phyloP scores from a whole-genome alignment of 495 filamentous ascomycete species.

The Penicillium longicatenatum region DNA sequence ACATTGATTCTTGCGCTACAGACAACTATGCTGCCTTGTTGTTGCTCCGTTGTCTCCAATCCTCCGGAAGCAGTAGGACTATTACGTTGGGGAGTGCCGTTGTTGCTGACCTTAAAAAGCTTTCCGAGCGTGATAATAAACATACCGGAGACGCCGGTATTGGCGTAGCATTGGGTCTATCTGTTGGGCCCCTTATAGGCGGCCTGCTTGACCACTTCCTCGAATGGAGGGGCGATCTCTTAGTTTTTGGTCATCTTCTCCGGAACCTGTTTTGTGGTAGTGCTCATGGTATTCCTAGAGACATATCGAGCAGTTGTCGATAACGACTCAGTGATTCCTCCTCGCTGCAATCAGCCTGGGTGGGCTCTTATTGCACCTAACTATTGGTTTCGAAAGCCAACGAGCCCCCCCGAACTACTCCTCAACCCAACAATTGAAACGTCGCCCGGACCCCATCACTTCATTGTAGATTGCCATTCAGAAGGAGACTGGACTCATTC shows the following conservation, averaged over 20 bases:
- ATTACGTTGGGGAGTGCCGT: conserved; percentile 42
- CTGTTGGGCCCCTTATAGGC: conserved; percentile 64
- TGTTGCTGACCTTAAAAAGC: conserved; percentile 44
- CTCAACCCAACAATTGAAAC: conserved; percentile 17
- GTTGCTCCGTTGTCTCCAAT: conserved; percentile 52
- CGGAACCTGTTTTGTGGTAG: conserved; percentile 33
- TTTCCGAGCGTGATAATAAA: conserved; percentile 48
- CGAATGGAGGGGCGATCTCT: conserved; percentile 72
- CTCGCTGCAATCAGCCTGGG: conserved; percentile 41
- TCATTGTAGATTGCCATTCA: conserved; percentile 39
- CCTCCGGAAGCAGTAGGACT: conserved; percentile 47
- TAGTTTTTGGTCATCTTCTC: conserved; percentile 70
- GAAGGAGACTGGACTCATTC: conserved; percentile 37
- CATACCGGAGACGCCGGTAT: conserved; percentile 42
- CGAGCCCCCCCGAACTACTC: conserved; percentile 7
- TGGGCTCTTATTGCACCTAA: conserved; percentile 22
- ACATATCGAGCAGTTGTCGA: conserved; percentile 50
- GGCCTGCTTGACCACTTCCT: conserved; percentile 64
- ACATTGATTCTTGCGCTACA: conserved; percentile 50
- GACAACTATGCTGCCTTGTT: conserved; percentile 48
- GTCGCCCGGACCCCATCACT: conserved; percentile 28
- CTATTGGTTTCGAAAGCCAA: conserved; percentile 12
- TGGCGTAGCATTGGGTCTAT: conserved; percentile 44
- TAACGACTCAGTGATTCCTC: conserved; percentile 44
- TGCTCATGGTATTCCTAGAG: conserved; percentile 41